Evolutionary conservation across 1,139 yeast species (phyloP), one percentile per base, ranked within the genome.

Genomic region (Pichia sp.): DNA sequence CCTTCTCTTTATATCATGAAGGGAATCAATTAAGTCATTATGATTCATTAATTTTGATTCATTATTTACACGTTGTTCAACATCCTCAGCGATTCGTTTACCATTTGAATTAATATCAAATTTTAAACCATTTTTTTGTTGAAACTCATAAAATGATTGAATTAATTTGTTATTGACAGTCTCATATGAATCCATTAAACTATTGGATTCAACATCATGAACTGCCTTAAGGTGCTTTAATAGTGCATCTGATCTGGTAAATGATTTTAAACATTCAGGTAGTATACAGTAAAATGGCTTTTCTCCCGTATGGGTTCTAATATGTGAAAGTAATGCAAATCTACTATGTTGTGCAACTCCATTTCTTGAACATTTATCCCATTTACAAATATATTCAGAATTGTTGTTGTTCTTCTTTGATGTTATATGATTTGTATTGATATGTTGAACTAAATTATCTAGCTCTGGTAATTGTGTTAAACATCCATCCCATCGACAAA

Each of bases 271-370:
- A 64, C 92, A 85, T 57, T 82, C 88, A 1, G 88, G 88, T 15
- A 82, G 70, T 0, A 80, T 73, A 60, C 94, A 85, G 55, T 73
- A 78, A 58, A 78, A 81, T 30, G 86, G 86, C 55, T 75, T 74
- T 57, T 81, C 86, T 0, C 85, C 82, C 0, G 86, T 78, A 60
- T 83, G 90, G 2, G 79, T 71, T 45, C 87, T 64, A 57, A 82
- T 69, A 59, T 83, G 90, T 0, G 83, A 71, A 1, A 80, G 71
- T 32, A 83, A 69, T 1, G 83, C 83, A 63, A 77, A 75, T 49
- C 82, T 62, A 8, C 82, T 74, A 4, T 83, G 79, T 58, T 80
- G 85, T 37, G 71, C 70, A 1, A 73, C 63, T 2, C 83, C 83
- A 48, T 68, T 70, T 15, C 83, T 60, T 7, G 74, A 63, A 60